These are phyloP conservation scores for Thielaviopsis ethacetica DNA, from an alignment of 2,329 filamentous ascomycete species.

Conservation along the genomic window DNA sequence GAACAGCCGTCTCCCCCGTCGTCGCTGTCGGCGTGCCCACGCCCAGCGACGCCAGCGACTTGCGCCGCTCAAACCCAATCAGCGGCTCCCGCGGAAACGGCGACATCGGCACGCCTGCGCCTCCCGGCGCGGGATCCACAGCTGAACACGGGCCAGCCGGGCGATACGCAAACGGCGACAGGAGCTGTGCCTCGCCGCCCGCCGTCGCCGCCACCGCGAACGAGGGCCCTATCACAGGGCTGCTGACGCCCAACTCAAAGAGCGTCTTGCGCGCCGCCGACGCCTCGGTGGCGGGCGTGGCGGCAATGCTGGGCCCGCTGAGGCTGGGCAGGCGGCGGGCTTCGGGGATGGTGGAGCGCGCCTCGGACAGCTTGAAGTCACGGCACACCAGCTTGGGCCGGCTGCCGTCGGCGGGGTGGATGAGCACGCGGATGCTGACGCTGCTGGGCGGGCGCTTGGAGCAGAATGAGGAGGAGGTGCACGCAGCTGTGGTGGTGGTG, in stretches of 20 bases:
- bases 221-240: neutral
- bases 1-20: neutral
- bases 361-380: constrained; percentile 31
- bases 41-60: constrained; percentile 3
- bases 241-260: constrained; percentile 6
- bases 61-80: constrained; percentile 9
- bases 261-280: constrained; percentile 1
- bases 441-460: neutral
- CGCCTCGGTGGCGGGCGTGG: neutral
- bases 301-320: neutral
- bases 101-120: neutral
- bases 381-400: constrained; percentile 32
- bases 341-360: constrained; percentile 29
- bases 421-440: constrained; percentile 23
- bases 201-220: too few species aligned
- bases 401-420: constrained; percentile 25
- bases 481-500: too few species aligned
- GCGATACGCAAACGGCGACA: constrained; percentile 5
- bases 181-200: neutral
- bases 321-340: constrained; percentile 3
- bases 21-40: neutral
- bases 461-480: neutral
- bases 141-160: neutral
- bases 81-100: constrained; percentile 5
- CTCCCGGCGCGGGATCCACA: neutral